Percentiles rank a stretch among this genome's conserved stretches.
Evolutionary conservation across 73 alveolate genomes (phyloP).

Genomic region (Durusdinium trenchii): DNA sequence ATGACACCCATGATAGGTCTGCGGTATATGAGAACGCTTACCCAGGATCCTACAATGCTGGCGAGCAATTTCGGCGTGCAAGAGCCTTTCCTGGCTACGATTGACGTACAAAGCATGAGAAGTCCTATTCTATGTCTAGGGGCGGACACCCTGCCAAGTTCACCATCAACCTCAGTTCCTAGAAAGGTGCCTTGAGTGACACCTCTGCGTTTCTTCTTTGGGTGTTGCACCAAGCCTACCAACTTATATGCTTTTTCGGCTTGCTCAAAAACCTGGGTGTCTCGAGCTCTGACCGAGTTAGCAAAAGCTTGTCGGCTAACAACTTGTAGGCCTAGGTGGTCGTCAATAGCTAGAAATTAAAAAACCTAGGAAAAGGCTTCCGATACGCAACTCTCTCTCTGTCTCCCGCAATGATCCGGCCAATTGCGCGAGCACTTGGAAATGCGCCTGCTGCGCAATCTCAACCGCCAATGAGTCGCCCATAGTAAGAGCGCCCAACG

Average conservation of each 20-base stretch:
- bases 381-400: neutral
- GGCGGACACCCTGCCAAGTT: neutral
- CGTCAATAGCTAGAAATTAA: neutral
- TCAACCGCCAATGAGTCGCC: slow-evolving; percentile 47
- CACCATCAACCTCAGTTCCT: slow-evolving; percentile 50
- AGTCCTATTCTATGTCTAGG: slow-evolving; percentile 4
- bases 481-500: slow-evolving; percentile 29
- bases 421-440: neutral
- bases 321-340: neutral
- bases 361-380: neutral
- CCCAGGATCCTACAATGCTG: neutral
- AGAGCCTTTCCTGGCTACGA: neutral
- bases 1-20: neutral
- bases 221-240: slow-evolving; percentile 55
- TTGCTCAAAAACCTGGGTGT: neutral
- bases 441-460: slow-evolving; percentile 24
- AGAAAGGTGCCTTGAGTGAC: neutral
- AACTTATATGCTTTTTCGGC: neutral
- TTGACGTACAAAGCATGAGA: neutral
- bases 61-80: neutral
- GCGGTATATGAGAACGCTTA: neutral
- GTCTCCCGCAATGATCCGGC: neutral
- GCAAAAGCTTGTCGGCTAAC: neutral
- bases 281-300: neutral
- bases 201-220: neutral